phyloP scores from a whole-genome alignment of 805 yeast genomes.

The Wickerhamia fluorescens region DNA sequence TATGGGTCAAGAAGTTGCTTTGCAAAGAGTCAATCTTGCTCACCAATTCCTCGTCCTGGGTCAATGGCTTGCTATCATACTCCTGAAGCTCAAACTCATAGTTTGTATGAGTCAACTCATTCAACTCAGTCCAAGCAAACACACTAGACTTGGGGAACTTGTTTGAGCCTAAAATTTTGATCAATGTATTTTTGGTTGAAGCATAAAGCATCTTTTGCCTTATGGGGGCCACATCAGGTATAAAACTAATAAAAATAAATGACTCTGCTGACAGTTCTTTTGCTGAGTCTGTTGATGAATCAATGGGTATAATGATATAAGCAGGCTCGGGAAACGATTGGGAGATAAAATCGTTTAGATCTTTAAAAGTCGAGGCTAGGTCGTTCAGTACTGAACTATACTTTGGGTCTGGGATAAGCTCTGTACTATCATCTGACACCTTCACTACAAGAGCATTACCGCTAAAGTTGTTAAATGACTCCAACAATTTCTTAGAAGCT shows the following conservation, averaged over 20 bases:
- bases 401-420: conserved; percentile 22
- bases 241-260: conserved; percentile 63
- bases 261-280: too few relatives aligned
- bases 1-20: conserved; percentile 18
- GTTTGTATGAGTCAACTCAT: conserved; percentile 46
- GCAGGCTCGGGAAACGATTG: conserved; percentile 29
- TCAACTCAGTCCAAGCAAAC: conserved; percentile 47
- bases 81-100: conserved; percentile 21
- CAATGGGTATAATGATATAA: conserved; percentile 20
- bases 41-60: conserved; percentile 51
- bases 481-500: conserved; percentile 35
- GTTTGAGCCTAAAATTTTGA: conserved; percentile 66
- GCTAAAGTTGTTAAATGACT: conserved; percentile 30
- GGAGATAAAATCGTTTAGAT: conserved; percentile 15
- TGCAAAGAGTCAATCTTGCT: conserved; percentile 35
- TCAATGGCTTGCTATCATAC: conserved; percentile 31
- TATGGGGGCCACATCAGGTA: conserved; percentile 81
- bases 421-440: conserved; percentile 26
- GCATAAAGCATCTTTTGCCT: conserved; percentile 91
- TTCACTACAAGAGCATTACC: conserved; percentile 23
- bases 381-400: conserved; percentile 7
- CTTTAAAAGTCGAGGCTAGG: conserved; percentile 12
- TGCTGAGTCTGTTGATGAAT: conserved; percentile 9
- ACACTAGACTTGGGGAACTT: conserved; percentile 35
- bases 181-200: conserved; percentile 71